Base-by-base conservation (phyloP, 768 basidiomycete genomes). In the Gloeostereum incarnatum region DNA sequence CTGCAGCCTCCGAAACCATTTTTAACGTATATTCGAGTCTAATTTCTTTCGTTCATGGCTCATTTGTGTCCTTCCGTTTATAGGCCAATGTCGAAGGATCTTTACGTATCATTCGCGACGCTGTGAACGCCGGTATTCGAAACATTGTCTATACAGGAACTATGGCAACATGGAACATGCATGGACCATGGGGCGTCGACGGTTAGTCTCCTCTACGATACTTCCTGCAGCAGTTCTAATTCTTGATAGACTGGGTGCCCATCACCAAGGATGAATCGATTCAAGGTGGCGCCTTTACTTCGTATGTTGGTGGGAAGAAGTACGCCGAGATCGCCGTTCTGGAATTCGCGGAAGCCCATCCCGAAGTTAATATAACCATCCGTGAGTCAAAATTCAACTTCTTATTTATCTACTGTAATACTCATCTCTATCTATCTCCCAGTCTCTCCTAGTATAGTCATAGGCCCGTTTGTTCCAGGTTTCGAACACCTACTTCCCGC, bases 271-370 rank as follows among this genome's bases (percentile, higher is more conserved):
- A 41, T 30, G 34, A 36, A 22, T 8, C 33, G 2, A 36, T 33
- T 16, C 21, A 36, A 22, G 34, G 25, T 18, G 27, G 36, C 32
- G 29, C 35, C 26, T 41, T 35, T 11, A 26, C 23, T 23, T 21
- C 40, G n/a, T 61, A 61, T 40, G 31, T 41, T 5, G 47, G 47
- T n/a, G 42, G 52, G 10, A 61, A 61, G 36, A 45, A 38, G 2
- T 24, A 53, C 11, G 50, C 52, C 5, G 57, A 60, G 40, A 40
- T 39, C 16, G 47, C 53, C 1, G 51, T 48, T 4, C 50, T 56
- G 50, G 40, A 55, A 19, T 52, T 50, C 39, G 53, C 43, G 4
- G 55, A 52, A 18, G 42, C 42, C 30, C 52, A 57, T 36, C 47
- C 19, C 13, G 40, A 41, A 14, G 16, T 23, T 5, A 25, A 34